Evolutionary conservation across 352 stramenopile genomes (phyloP).

Genomic region (Phytophthora quininea): DNA sequence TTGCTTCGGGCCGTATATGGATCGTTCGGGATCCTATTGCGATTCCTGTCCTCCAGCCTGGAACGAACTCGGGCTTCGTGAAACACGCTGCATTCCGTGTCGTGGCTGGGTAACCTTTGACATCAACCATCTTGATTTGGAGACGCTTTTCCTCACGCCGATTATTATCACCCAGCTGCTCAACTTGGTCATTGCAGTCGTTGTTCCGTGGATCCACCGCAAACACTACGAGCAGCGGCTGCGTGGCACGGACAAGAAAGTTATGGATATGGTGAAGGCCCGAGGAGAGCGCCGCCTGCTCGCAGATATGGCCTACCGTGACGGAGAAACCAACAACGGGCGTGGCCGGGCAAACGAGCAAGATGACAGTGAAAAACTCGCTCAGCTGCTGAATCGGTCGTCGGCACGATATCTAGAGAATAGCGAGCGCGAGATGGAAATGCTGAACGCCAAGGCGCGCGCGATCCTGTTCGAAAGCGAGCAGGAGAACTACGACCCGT

Average conservation of each 20-base stretch:
- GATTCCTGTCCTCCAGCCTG: constrained; percentile 66
- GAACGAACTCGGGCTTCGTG: constrained; percentile 43
- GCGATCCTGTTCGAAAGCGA: constrained; percentile 79
- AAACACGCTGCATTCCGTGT: constrained; percentile 68
- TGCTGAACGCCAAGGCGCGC: constrained; percentile 70
- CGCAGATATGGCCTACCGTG: constrained; percentile 62
- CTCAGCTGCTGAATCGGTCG: constrained; percentile 61
- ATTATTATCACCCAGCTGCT: constrained; percentile 83
- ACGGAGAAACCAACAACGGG: constrained; percentile 19
- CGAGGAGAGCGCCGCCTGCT: constrained; percentile 67
- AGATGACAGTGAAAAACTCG: constrained; percentile 17
- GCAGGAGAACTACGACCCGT: constrained; percentile 82
- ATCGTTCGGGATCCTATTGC: constrained; percentile 51
- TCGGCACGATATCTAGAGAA: constrained; percentile 77
- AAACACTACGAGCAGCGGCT: constrained; percentile 74
- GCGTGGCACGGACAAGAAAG: constrained; percentile 56
- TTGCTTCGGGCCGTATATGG: constrained; percentile 82
- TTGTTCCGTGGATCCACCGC: constrained; percentile 74
- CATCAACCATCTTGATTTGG: constrained; percentile 80
- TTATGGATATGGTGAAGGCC: constrained; percentile 70
- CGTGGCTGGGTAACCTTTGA: constrained; percentile 84
- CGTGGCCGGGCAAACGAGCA: not conserved
- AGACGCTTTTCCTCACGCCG: constrained; percentile 81
- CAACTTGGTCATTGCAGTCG: constrained; percentile 76
- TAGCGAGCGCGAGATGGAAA: constrained; percentile 61